Evolutionary conservation across 805 yeast genomes (phyloP).

Genomic region (Metschnikowia orientalis): DNA sequence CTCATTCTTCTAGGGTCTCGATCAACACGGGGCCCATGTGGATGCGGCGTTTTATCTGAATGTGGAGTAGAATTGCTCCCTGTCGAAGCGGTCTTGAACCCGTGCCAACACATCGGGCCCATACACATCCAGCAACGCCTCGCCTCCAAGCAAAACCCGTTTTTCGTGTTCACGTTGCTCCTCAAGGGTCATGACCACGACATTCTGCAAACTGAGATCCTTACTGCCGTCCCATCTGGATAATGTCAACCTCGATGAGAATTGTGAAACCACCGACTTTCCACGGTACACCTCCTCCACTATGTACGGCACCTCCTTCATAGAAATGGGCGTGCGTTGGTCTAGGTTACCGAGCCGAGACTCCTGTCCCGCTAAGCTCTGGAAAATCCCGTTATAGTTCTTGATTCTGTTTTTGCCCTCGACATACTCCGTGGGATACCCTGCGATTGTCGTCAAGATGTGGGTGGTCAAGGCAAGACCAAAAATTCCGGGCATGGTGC

Average conservation of each 20-base stretch:
- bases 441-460: constrained; percentile 72
- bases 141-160: constrained; percentile 66
- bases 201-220: constrained; percentile 68
- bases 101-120: constrained; percentile 50
- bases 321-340: constrained; percentile 69
- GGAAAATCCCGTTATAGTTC: constrained; percentile 77
- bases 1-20: no score
- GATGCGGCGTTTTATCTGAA: constrained; percentile 9
- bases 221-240: constrained; percentile 77
- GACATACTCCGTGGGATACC: constrained; percentile 85
- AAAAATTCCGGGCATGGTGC: constrained; percentile 96
- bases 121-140: constrained; percentile 60
- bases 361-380: constrained; percentile 83
- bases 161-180: constrained; percentile 81
- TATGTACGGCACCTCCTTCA: constrained; percentile 72
- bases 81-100: constrained; percentile 62
- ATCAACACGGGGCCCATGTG: neutral
- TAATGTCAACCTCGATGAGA: constrained; percentile 71
- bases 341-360: constrained; percentile 68
- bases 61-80: constrained; percentile 65
- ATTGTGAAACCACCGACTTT: constrained; percentile 81
- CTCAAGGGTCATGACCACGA: constrained; percentile 82
- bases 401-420: constrained; percentile 88
- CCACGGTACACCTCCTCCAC: constrained; percentile 93
- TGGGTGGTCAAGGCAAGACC: constrained; percentile 88